Evolutionary conservation across 2,329 filamentous ascomycete species (phyloP), one percentile per base, ranked within the genome.

Genomic region (Scortechinia acanthostroma): DNA sequence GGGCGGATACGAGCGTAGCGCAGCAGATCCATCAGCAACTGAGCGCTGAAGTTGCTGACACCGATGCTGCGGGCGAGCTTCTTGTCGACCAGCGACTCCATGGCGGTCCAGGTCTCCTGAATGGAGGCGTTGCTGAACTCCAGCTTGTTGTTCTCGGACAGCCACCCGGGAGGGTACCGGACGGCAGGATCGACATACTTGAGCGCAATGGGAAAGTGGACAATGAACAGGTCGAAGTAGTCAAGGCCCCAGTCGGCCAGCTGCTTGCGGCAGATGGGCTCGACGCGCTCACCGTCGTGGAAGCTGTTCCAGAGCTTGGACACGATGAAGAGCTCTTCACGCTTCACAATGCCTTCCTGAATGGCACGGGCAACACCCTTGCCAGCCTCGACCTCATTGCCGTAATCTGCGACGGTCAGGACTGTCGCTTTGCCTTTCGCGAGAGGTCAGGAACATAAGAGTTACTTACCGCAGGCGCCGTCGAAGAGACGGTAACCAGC

Each of bases 261-360:
- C 68, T 91, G 86, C 59, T 83, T 83, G 64, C 79, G 79, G 65
- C 73, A 76, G 59, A 93, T 89, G 47, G 82, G 81, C 66, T 84
- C 80, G 50, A 91, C 87, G 55, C 77, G 76, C 54, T 91, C 83
- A 55, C 74, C 74, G 57, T 91, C 85, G 73, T 95, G 88, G 78
- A 90, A 95, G 53, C 83, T 83, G 71, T 91, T 90, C 89, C 90
- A 95, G 47, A 95, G 83, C 74, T 95, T 95, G 66, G 85, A 89
- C 52, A 91, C 86, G 60, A 95, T 82, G 78, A 95, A 95, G 61
- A 95, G 85, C 20, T 95, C 88, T 65, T 87, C 80, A 48, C 88
- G 84, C 72, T 83, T 89, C 54, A 91, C 86, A 47, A 91, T 64
- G 37, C 87, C 86, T 6, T 93, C 88, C 59, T 84, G 76, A 66